Conservation (phyloP, 2,329 filamentous ascomycete genomes). For the Esteya vermicola region DNA sequence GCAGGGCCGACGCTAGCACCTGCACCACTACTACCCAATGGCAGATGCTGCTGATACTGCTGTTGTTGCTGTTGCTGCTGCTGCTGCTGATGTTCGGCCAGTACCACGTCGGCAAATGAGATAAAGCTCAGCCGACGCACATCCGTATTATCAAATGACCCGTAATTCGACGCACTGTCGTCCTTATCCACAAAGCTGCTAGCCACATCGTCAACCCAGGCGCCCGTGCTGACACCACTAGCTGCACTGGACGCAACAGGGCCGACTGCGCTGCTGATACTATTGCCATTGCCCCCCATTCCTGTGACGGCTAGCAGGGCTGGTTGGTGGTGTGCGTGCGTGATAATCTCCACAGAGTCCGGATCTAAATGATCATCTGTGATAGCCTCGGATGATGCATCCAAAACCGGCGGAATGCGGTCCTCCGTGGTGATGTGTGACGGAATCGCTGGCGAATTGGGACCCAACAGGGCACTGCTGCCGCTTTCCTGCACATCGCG, state of each 20-base stretch:
- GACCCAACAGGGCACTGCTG: slow-evolving; percentile 33
- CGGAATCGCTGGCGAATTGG: slow-evolving; percentile 74
- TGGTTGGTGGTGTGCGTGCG: slow-evolving; percentile 69
- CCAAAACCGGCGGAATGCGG: slow-evolving; percentile 79
- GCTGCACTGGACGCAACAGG: slow-evolving; percentile 7
- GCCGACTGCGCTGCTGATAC: slow-evolving; percentile 15
- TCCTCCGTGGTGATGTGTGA: slow-evolving; percentile 91
- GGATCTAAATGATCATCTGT: slow-evolving; percentile 75
- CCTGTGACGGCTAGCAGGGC: slow-evolving; percentile 54
- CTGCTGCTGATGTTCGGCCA: slow-evolving; percentile 49
- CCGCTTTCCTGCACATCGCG: slow-evolving; percentile 70
- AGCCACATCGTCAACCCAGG: slow-evolving; percentile 44
- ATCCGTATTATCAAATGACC: slow-evolving; percentile 61
- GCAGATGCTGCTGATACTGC: background rate
- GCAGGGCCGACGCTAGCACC: background rate
- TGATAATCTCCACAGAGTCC: slow-evolving; percentile 85
- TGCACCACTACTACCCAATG: background rate
- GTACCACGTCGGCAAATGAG: slow-evolving; percentile 90
- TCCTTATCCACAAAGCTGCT: slow-evolving; percentile 30
- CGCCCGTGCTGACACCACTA: slow-evolving; percentile 14
- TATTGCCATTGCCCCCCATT: slow-evolving; percentile 19
- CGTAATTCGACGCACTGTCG: slow-evolving; percentile 62
- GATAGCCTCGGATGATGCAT: slow-evolving; percentile 83
- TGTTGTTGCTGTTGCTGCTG: slow-evolving; percentile 8
- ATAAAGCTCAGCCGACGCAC: slow-evolving; percentile 84